These are phyloP conservation scores for Cyclotella atomus DNA, from an alignment of 108 stramenopile species.

Conservation along the genomic window DNA sequence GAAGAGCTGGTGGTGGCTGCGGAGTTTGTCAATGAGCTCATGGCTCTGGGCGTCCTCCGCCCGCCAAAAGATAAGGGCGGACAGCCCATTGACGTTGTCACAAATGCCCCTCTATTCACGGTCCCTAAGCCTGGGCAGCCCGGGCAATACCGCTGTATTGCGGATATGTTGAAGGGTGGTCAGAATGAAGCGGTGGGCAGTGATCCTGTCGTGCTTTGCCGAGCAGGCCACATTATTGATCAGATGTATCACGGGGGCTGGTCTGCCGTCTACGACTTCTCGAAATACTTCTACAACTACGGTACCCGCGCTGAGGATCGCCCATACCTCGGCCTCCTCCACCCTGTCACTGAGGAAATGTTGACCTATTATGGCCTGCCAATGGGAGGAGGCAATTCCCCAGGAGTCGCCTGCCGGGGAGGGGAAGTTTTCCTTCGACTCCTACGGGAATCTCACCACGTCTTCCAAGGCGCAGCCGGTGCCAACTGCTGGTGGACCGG, in stretches of 20 bases:
- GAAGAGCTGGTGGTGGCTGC: background rate
- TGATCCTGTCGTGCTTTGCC: background rate
- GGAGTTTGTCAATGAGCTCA: background rate
- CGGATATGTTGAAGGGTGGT: slow-evolving; percentile 1
- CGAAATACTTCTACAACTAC: slow-evolving; percentile 8
- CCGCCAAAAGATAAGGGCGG: background rate
- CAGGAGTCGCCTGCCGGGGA: background rate
- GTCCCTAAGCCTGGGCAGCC: slow-evolving; percentile 4
- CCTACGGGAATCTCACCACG: background rate
- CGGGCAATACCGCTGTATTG: slow-evolving; percentile 7
- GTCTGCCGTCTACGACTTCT: slow-evolving; percentile 1
- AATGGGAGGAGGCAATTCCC: background rate
- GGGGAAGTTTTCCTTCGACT: background rate
- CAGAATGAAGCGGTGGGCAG: background rate
- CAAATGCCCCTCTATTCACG: slow-evolving; percentile 3
- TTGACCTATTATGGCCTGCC: background rate
- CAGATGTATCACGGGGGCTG: slow-evolving; percentile 2
- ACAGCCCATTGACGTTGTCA: background rate
- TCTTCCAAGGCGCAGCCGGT: background rate
- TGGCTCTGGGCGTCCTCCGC: background rate
- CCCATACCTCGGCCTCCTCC: slow-evolving; percentile 1
- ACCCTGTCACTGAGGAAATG: background rate
- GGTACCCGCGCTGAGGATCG: background rate
- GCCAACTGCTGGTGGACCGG: slow-evolving; percentile 6
- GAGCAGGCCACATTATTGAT: background rate